Conservation (phyloP, 2,329 filamentous ascomycete species). For the Alternaria sp. region DNA sequence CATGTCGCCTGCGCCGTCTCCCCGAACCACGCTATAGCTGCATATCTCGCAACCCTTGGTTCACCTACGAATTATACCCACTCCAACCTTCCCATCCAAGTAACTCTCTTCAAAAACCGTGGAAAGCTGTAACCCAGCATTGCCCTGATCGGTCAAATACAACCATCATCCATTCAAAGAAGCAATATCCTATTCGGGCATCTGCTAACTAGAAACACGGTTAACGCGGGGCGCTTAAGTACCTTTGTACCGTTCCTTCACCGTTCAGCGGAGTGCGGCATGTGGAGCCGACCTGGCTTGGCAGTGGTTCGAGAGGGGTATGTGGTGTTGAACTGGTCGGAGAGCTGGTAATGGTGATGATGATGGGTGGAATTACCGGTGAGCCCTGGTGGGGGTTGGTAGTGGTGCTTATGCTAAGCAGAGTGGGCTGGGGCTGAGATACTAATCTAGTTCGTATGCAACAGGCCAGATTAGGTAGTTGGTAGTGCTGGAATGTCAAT, state of each 20-base stretch:
- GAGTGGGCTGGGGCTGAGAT: neutral
- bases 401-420: neutral
- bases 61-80: neutral
- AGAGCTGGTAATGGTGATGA: neutral
- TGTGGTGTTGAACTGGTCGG: neutral
- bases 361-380: neutral
- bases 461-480: neutral
- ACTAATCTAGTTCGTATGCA: neutral
- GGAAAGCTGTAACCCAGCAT: constrained; percentile 16
- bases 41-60: neutral
- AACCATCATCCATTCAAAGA: neutral
- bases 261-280: neutral
- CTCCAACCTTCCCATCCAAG: constrained; percentile 18
- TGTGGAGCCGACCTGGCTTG: neutral
- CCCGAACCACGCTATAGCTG: neutral
- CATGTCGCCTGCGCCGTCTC: neutral
- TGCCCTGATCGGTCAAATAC: constrained; percentile 14
- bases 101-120: constrained; percentile 7
- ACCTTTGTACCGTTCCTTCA: constrained; percentile 2
- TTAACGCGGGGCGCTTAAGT: neutral
- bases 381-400: neutral
- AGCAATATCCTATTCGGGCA: neutral
- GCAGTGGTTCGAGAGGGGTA: neutral
- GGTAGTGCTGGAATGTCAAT: neutral
- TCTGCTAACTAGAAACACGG: neutral